phyloP scores from a whole-genome alignment of 169 alveolate species.

The Eimeria falciformis region DNA sequence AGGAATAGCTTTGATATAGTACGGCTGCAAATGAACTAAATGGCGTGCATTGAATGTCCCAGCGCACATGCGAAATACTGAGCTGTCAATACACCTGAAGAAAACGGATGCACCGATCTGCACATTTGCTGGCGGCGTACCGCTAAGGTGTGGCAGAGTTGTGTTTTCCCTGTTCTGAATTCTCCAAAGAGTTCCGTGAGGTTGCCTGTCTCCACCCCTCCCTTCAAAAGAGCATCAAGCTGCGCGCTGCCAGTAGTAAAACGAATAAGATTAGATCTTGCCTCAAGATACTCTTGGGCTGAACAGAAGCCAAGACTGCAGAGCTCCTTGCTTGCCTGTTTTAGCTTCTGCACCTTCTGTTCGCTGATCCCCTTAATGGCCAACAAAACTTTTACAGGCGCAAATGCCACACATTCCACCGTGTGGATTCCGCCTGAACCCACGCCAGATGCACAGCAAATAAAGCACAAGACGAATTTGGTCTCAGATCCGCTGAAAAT shows the following conservation, averaged over 20 bases:
- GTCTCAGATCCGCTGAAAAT: too few relatives aligned
- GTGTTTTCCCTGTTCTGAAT: conserved; percentile 98
- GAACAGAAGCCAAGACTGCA: conserved; percentile 75
- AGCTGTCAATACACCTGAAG: background rate
- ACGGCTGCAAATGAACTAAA: too few relatives aligned
- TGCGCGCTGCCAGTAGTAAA: conserved; percentile 96
- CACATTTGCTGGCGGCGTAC: too few relatives aligned
- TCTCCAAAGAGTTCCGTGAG: conserved; percentile 99
- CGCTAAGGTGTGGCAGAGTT: conserved; percentile 96
- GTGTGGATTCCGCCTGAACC: conserved; percentile 78
- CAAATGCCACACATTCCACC: conserved; percentile 79
- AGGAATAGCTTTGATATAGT: too few relatives aligned
- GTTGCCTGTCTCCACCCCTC: conserved; percentile 98
- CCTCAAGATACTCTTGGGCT: conserved; percentile 76
- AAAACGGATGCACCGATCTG: too few relatives aligned
- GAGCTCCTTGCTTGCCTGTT: conserved; percentile 93
- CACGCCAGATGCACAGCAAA: too few relatives aligned
- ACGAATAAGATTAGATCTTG: conserved; percentile 92
- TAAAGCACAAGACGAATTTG: too few relatives aligned
- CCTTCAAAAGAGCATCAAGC: conserved; percentile 96
- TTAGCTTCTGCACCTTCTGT: conserved; percentile 96
- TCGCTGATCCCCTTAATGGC: conserved; percentile 97
- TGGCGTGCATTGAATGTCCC: too few relatives aligned
- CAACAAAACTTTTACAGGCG: conserved; percentile 73
- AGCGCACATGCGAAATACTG: background rate